Conservation (phyloP, 768 basidiomycete genomes). For the Termitomyces sp. region DNA sequence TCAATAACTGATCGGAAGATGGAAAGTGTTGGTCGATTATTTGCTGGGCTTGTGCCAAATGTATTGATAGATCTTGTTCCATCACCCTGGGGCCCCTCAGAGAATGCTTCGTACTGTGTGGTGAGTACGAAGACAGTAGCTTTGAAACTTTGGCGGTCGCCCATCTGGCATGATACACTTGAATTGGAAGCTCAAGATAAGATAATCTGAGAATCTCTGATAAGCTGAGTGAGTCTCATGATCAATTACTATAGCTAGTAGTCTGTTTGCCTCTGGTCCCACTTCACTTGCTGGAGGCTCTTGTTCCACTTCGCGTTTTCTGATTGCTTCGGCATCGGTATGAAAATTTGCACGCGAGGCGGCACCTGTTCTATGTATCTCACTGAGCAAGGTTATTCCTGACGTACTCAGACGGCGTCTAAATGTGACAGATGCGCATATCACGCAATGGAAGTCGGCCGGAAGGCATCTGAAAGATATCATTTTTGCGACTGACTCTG, state of each 20-base stretch:
- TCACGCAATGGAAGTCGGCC: too few species aligned
- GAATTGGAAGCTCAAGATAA: neutral
- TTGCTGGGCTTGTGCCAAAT: slow-evolving; percentile 9
- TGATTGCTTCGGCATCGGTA: neutral
- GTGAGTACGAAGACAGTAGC: neutral
- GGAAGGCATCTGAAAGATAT: neutral
- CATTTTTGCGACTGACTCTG: neutral
- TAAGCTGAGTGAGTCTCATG: too few species aligned
- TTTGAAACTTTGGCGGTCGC: neutral
- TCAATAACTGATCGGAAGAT: slow-evolving; percentile 2
- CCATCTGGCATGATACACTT: too few species aligned
- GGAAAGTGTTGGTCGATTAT: slow-evolving; percentile 11
- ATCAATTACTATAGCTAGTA: too few species aligned
- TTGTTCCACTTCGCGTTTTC: neutral
- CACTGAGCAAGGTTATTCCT: neutral
- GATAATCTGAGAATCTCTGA: neutral
- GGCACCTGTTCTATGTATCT: too few species aligned
- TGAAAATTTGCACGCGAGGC: neutral
- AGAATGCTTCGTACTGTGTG: neutral
- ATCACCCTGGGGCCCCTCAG: too few species aligned
- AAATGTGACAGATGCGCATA: neutral
- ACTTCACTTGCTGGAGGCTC: neutral
- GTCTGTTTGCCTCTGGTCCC: neutral
- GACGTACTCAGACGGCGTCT: neutral
- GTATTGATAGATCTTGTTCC: slow-evolving; percentile 6